Base-by-base conservation (phyloP, 495 filamentous ascomycete species). In the Tirmania nivea region DNA sequence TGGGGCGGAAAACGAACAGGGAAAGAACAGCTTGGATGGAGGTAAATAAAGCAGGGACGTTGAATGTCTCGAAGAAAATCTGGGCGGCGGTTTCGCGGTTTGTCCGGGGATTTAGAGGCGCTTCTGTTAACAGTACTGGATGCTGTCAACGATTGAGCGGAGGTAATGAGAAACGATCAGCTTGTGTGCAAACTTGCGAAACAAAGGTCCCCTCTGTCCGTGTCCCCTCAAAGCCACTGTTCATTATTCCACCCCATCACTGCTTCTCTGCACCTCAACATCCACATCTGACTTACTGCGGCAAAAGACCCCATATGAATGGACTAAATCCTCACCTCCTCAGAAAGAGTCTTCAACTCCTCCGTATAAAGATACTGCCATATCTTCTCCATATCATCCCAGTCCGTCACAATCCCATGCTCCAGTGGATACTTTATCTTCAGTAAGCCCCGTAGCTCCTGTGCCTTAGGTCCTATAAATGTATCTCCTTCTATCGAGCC, bases 301-400 rank as follows among this genome's bases (percentile, higher is more conserved):
- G 45, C 47, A 14, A 58, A 59, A 59, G 36, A 42, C 39, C 39
- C 39, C 39, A 3, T 6, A 14, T 45, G 39, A 19, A 45, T 14
- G 12, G 12, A 14, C 39, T 45, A 45, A 45, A 45, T 45, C 2
- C 70, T 66, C 66, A 89, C 83, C 71, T 99, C 92, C 72, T 96
- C 90, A 62, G 87, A 93, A 62, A 94, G 74, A 25, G 89, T 94
- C 71, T 95, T 96, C 59, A 99, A 68, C 45, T 76, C 77, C 55
- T 97, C 90, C 71, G 94, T 96, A 83, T 96, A 97, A 81, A 97
- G 95, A 79, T 96, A 88, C 73, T 97, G 90, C 92, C 90, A 97
- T 67, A 97, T 97, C 79, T 94, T 96, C 76, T 97, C 90, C 92
- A 97, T 96, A 69, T 97, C 90, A 72, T 96, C 89, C 90, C 90